phyloP scores from a whole-genome alignment of 129 eudicot genomes.

The Artemisia tridentata region DNA sequence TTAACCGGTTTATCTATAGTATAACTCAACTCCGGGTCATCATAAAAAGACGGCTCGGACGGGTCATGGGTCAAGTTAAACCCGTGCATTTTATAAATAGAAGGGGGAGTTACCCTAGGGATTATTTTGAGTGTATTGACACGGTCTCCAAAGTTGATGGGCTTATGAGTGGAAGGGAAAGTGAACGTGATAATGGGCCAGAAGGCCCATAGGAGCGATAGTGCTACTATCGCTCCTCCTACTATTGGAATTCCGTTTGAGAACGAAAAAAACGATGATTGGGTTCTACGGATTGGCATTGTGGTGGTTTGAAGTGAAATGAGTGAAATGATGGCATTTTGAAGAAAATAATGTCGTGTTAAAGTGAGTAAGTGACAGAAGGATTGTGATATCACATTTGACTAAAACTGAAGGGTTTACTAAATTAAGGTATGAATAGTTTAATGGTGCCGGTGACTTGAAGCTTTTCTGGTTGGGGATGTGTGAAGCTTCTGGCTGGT shows the following conservation, averaged over 20 bases:
- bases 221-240: slow-evolving; percentile 36
- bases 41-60: slow-evolving; percentile 46
- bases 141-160: not conserved
- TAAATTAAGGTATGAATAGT: slow-evolving; percentile 5
- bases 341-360: slow-evolving; percentile 2
- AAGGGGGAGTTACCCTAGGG: slow-evolving; percentile 16
- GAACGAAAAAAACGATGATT: slow-evolving; percentile 16
- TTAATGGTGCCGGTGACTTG: no score
- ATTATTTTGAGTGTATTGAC: not conserved
- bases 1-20: slow-evolving; percentile 27
- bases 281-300: slow-evolving; percentile 18
- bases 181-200: slow-evolving; percentile 34
- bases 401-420: slow-evolving; percentile 1
- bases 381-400: slow-evolving; percentile 17
- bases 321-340: slow-evolving; percentile 30
- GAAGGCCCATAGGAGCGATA: slow-evolving; percentile 42
- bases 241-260: slow-evolving; percentile 30
- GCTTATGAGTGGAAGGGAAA: not conserved
- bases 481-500: not conserved
- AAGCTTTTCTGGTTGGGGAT: not conserved
- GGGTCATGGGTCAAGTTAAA: slow-evolving; percentile 42
- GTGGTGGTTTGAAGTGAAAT: slow-evolving; percentile 23
- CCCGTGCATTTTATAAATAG: slow-evolving; percentile 5
- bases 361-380: not conserved
- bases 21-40: slow-evolving; percentile 44